Conservation (phyloP, 192 early-diverging fungal genomes). For the Jimgerdemannia flammicorona region DNA sequence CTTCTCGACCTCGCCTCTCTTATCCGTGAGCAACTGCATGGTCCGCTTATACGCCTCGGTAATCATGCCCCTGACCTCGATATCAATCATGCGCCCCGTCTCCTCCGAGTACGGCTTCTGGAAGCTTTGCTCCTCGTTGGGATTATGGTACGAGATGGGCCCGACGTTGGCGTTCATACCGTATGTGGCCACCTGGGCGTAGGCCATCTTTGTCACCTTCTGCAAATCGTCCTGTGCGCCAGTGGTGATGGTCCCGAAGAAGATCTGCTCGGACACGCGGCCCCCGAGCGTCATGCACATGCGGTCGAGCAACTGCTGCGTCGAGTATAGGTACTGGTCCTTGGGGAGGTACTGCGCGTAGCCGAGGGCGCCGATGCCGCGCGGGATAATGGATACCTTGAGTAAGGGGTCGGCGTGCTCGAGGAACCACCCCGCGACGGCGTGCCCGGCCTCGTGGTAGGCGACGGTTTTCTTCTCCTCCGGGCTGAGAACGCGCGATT, state of each 20-base stretch:
- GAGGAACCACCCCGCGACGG: conserved; percentile 97
- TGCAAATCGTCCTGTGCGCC: conserved; percentile 98
- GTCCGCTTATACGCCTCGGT: conserved; percentile 81
- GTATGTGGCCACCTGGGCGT: conserved; percentile 90
- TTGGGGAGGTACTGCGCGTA: conserved; percentile 99
- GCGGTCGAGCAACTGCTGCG: conserved; percentile 84
- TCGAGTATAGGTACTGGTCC: conserved; percentile 95
- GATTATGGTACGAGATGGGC: conserved; percentile 76
- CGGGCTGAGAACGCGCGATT: conserved; percentile 88
- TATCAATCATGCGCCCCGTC: conserved; percentile 92
- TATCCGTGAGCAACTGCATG: conserved; percentile 76
- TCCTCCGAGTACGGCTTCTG: conserved; percentile 96
- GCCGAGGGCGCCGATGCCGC: conserved; percentile 91
- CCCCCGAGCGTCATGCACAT: conserved; percentile 90
- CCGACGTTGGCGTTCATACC: conserved; percentile 93
- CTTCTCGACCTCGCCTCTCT: conserved; percentile 84
- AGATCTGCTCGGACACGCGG: conserved; percentile 85
- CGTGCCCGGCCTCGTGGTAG: conserved; percentile 99
- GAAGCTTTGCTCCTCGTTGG: conserved; percentile 73
- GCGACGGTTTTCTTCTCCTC: conserved; percentile 99
- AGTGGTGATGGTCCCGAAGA: conserved; percentile 92
- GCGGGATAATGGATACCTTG: conserved; percentile 98
- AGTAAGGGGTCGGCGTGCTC: conserved; percentile 93
- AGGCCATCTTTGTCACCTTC: conserved; percentile 96
- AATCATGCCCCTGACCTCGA: conserved; percentile 87